A percentile compares a stretch with the other conserved stretches of the same genome.
Conservation (phyloP, 805 yeast genomes). For the Saccharomycopsis guyanensis region DNA sequence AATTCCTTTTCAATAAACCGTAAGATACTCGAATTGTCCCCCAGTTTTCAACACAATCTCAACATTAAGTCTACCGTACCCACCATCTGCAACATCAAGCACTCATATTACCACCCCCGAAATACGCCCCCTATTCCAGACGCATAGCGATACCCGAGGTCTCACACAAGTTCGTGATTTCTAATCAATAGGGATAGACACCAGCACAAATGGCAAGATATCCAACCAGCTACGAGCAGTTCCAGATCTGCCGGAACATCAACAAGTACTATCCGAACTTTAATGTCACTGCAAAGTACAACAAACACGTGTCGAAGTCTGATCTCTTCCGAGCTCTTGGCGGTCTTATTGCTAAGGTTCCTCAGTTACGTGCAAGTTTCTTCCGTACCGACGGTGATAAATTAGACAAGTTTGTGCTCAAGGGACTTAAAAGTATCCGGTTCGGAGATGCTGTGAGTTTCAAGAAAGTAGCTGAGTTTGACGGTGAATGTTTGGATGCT, state of each 20-base stretch:
- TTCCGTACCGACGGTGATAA: background rate
- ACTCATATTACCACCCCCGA: too few species aligned
- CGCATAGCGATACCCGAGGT: too few species aligned
- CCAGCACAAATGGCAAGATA: too few species aligned
- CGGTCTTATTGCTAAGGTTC: background rate
- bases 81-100: too few species aligned
- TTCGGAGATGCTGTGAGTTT: background rate
- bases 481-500: background rate
- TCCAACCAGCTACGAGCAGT: background rate
- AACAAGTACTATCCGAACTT: background rate
- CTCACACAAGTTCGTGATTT: too few species aligned
- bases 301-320: background rate
- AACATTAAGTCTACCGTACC: too few species aligned
- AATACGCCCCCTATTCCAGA: too few species aligned
- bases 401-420: background rate
- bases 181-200: too few species aligned
- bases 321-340: background rate
- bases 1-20: too few species aligned
- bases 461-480: background rate
- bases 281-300: background rate
- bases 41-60: too few species aligned
- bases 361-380: background rate
- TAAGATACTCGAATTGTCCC: too few species aligned
- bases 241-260: background rate
- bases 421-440: background rate